Evolutionary conservation across 192 early-diverging fungal species (phyloP).

Genomic region (Entomortierella lignicola): DNA sequence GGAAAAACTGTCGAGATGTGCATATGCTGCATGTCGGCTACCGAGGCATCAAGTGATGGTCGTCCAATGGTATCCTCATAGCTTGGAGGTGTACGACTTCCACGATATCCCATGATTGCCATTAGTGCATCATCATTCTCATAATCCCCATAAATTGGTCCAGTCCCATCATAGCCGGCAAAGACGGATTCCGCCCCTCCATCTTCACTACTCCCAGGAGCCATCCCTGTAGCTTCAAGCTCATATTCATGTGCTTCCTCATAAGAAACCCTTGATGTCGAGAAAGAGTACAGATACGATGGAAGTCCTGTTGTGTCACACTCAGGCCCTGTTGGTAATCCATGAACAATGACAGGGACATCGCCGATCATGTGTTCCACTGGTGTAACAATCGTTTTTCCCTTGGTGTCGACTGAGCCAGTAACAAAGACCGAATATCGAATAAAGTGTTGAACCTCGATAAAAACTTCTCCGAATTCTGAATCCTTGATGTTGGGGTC

Average conservation of each 20-base stretch:
- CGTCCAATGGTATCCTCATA: slow-evolving; percentile 45
- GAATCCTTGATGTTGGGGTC: slow-evolving; percentile 33
- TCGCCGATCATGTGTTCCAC: slow-evolving; percentile 34
- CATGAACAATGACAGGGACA: slow-evolving; percentile 33
- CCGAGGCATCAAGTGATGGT: slow-evolving; percentile 33
- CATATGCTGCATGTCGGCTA: slow-evolving; percentile 31
- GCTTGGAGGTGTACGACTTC: slow-evolving; percentile 46
- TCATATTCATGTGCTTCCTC: slow-evolving; percentile 50
- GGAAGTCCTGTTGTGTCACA: slow-evolving; percentile 47
- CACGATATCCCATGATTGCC: slow-evolving; percentile 49
- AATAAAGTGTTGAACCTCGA: slow-evolving; percentile 51
- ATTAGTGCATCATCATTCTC: slow-evolving; percentile 49
- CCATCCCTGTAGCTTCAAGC: slow-evolving; percentile 28
- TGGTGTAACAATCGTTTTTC: slow-evolving; percentile 15
- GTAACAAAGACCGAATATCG: slow-evolving; percentile 43
- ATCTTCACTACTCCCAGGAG: too few relatives aligned
- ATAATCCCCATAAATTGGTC: slow-evolving; percentile 48
- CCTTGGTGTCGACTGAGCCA: slow-evolving; percentile 37
- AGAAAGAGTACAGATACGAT: slow-evolving; percentile 45
- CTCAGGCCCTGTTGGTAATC: slow-evolving; percentile 33
- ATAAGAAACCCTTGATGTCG: slow-evolving; percentile 44
- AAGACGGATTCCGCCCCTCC: neutral
- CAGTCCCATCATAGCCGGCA: slow-evolving; percentile 11
- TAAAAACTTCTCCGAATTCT: slow-evolving; percentile 44
- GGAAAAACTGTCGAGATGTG: neutral